phyloP scores from a whole-genome alignment of 495 filamentous ascomycete species.

The Poronia punctata region DNA sequence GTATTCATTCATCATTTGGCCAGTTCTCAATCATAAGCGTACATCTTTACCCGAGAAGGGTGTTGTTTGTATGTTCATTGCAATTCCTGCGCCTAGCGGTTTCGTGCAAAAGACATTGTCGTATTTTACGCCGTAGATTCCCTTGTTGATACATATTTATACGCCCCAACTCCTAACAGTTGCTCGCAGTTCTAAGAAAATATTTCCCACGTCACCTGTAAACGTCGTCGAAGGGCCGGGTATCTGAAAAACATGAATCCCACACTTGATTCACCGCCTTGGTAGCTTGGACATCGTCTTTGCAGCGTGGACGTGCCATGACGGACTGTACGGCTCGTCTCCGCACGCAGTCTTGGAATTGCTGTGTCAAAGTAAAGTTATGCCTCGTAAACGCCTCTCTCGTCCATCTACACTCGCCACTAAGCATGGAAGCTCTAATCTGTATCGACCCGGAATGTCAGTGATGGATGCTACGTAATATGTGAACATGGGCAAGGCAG shows the following conservation, averaged over 20 bases:
- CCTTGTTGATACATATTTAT: too few species aligned
- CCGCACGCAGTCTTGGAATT: conserved; percentile 88
- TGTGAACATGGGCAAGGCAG: too few species aligned
- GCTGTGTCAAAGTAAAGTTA: conserved; percentile 82
- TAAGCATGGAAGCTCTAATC: conserved; percentile 88
- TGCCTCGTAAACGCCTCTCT: conserved; percentile 74
- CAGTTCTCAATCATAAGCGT: too few species aligned
- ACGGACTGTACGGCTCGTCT: conserved; percentile 72
- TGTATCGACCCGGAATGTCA: conserved; percentile 32
- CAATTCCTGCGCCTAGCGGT: too few species aligned
- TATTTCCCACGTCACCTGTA: conserved; percentile 86
- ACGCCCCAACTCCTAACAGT: too few species aligned
- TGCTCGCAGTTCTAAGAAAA: too few species aligned
- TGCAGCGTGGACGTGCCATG: conserved; percentile 64
- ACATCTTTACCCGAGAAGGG: too few species aligned
- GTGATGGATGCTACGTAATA: too few species aligned
- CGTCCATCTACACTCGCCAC: conserved; percentile 88
- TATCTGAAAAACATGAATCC: conserved; percentile 93
- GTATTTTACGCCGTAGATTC: too few species aligned
- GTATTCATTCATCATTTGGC: too few species aligned
- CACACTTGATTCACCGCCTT: conserved; percentile 93
- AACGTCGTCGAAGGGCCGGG: conserved; percentile 91
- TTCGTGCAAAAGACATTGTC: too few species aligned
- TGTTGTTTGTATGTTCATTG: too few species aligned
- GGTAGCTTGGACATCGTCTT: conserved; percentile 78